Percentiles rank a stretch among this genome's conserved stretches.
Conservation (phyloP, 202 grass and related monocot species). For the Bolboschoenoplectus hybrid region DNA sequence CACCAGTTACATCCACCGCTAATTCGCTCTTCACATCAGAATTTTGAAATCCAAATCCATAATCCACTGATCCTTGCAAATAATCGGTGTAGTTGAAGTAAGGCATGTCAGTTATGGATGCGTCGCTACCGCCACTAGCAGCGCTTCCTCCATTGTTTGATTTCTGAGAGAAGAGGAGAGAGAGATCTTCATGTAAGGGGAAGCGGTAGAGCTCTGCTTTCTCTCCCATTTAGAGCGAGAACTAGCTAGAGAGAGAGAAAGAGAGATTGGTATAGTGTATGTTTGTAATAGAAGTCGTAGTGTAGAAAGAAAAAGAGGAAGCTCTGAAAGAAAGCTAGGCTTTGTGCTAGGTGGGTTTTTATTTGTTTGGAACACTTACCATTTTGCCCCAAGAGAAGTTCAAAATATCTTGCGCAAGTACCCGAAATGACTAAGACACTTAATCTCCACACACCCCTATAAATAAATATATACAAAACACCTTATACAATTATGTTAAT, state of each 20-base stretch:
- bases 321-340: slow-evolving; percentile 27
- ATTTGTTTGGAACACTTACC: slow-evolving; percentile 24
- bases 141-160: not conserved
- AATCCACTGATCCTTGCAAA: slow-evolving; percentile 35
- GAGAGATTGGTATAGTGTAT: slow-evolving; percentile 30
- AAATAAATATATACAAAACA: not conserved
- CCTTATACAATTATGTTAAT: not conserved
- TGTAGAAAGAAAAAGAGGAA: slow-evolving; percentile 28
- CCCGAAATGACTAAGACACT: not conserved
- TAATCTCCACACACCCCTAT: slow-evolving; percentile 11
- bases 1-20: slow-evolving; percentile 42
- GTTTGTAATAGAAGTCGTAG: slow-evolving; percentile 16
- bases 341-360: slow-evolving; percentile 35
- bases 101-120: not conserved
- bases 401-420: not conserved
- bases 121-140: not conserved
- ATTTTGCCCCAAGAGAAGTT: slow-evolving; percentile 16
- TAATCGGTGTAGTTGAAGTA: slow-evolving; percentile 40
- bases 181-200: slow-evolving; percentile 49
- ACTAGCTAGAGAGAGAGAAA: slow-evolving; percentile 6
- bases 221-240: slow-evolving; percentile 36
- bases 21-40: slow-evolving; percentile 47
- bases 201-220: slow-evolving; percentile 37
- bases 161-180: slow-evolving; percentile 42
- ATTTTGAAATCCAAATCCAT: slow-evolving; percentile 16